Evolutionary conservation across 345 rosid genomes (phyloP).

Genomic region (Melaleuca alternifolia): DNA sequence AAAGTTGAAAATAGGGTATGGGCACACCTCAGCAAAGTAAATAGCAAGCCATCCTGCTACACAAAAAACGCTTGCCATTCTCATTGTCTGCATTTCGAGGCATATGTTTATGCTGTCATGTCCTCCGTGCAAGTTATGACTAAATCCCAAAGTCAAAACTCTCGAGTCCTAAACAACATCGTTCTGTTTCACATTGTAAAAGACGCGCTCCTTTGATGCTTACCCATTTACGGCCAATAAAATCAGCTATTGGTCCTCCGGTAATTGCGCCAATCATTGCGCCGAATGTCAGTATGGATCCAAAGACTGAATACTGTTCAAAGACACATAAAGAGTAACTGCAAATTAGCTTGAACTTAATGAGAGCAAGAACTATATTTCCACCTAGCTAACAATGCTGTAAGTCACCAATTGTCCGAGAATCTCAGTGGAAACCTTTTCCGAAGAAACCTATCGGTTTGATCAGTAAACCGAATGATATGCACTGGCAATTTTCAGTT

Average conservation of each 20-base stretch:
- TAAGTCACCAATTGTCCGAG: neutral
- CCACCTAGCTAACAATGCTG: neutral
- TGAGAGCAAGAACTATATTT: neutral
- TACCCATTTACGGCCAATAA: constrained; percentile 80
- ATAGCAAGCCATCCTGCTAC: constrained; percentile 79
- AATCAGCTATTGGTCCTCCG: constrained; percentile 75
- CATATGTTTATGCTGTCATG: neutral
- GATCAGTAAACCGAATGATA: neutral
- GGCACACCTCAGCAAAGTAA: constrained; percentile 69
- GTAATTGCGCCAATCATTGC: constrained; percentile 98
- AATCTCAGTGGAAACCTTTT: neutral
- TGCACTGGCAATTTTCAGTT: neutral
- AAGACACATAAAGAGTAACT: neutral
- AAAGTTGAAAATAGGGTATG: neutral
- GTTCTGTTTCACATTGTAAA: neutral
- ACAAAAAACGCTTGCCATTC: constrained; percentile 51
- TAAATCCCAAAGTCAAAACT: neutral
- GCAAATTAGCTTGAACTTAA: neutral
- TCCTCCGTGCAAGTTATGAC: neutral
- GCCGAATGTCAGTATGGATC: constrained; percentile 78
- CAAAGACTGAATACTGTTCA: constrained; percentile 69
- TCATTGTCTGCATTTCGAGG: constrained; percentile 49
- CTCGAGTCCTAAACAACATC: neutral
- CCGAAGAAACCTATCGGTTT: neutral
- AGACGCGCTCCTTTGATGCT: neutral